phyloP scores from a whole-genome alignment of 768 basidiomycete genomes.

The Daedaleopsis nitida region DNA sequence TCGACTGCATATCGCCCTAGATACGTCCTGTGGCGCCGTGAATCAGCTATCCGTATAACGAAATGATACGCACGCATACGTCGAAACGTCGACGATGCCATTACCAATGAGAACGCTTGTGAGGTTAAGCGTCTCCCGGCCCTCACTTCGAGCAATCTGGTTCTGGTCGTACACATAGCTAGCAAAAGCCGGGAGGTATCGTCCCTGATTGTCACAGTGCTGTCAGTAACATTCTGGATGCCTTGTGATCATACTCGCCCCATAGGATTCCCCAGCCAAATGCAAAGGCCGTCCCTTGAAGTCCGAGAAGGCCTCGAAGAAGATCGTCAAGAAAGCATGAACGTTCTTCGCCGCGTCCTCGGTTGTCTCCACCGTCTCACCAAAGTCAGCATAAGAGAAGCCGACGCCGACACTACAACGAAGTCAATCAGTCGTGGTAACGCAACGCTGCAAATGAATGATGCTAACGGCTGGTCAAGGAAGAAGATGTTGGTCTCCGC shows the following conservation, averaged over 20 bases:
- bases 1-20: constrained; percentile 48
- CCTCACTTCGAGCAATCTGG: constrained; percentile 47
- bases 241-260: constrained; percentile 42
- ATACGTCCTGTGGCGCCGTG: constrained; percentile 33
- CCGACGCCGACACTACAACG: constrained; percentile 63
- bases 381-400: constrained; percentile 71
- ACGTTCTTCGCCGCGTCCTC: constrained; percentile 81
- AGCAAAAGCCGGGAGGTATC: constrained; percentile 75
- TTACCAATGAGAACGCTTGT: constrained; percentile 77
- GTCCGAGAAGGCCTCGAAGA: constrained; percentile 77
- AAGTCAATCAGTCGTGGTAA: not conserved
- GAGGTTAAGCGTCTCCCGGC: constrained; percentile 60
- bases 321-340: constrained; percentile 74
- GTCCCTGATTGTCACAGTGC: constrained; percentile 46
- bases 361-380: constrained; percentile 69
- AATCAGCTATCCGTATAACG: not conserved
- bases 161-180: constrained; percentile 79
- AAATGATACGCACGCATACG: constrained; percentile 33
- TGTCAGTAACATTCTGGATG: no score
- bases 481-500: constrained; percentile 70
- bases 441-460: no score
- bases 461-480: constrained; percentile 57
- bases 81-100: constrained; percentile 59
- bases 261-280: constrained; percentile 75
- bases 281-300: constrained; percentile 71